Percentiles rank a stretch among this genome's conserved stretches.
Conservation (phyloP, 176 grass and related monocot genomes). For the Oryza nivara region DNA sequence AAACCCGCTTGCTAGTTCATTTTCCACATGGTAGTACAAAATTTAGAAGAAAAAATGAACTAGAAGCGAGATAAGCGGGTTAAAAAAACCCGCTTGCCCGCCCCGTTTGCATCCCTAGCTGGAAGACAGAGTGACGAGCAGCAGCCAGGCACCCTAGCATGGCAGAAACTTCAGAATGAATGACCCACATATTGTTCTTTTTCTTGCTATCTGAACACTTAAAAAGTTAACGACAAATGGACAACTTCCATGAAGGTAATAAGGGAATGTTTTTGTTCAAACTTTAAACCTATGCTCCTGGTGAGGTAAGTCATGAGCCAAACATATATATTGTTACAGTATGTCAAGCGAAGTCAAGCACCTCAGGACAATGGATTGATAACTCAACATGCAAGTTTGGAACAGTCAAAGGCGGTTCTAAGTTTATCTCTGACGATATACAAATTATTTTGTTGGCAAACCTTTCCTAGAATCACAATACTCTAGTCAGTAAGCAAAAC, state of each 20-base stretch:
- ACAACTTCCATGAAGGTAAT: constrained; percentile 2
- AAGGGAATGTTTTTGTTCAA: neutral
- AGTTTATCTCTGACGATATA: neutral
- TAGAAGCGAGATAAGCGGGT: too few species aligned
- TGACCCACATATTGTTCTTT: neutral
- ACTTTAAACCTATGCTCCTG: constrained; percentile 5
- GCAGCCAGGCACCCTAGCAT: neutral
- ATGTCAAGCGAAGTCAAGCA: neutral
- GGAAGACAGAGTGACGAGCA: too few species aligned
- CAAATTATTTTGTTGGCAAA: constrained; percentile 2
- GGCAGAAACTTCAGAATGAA: constrained; percentile 1
- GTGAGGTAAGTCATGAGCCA: neutral
- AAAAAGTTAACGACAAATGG: neutral
- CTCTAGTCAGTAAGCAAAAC: neutral
- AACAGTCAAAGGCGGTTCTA: constrained; percentile 3
- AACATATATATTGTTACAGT: neutral
- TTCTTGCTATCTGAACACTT: neutral
- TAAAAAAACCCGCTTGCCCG: too few species aligned
- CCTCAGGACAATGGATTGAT: neutral
- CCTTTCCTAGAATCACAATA: constrained; percentile 9
- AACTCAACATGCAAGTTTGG: neutral
- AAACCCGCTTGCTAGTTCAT: too few species aligned
- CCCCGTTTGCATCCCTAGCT: too few species aligned
- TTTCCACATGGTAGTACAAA: too few species aligned
- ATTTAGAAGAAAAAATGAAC: too few species aligned